Conservation (phyloP, 2,329 filamentous ascomycete genomes). For the Aspergillus fischeri region DNA sequence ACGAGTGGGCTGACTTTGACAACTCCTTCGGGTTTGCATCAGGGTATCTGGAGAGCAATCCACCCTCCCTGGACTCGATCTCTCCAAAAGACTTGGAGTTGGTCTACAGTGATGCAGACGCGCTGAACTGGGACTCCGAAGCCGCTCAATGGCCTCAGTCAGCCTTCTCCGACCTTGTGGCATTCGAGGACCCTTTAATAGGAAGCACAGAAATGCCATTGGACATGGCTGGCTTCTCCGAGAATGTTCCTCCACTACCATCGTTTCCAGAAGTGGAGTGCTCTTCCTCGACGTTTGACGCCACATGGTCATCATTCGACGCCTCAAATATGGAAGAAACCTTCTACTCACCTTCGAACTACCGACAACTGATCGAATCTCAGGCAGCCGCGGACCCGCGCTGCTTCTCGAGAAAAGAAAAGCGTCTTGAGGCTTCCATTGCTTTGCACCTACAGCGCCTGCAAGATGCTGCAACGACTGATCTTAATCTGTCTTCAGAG, state of each 20-base stretch:
- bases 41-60: conserved; percentile 25
- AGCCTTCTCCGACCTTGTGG: conserved; percentile 22
- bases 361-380: conserved; percentile 33
- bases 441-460: conserved; percentile 39
- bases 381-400: conserved; percentile 35
- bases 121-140: conserved; percentile 18
- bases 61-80: conserved; percentile 27
- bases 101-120: conserved; percentile 21
- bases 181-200: conserved; percentile 19
- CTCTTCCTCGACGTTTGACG: conserved; percentile 3
- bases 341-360: conserved; percentile 10
- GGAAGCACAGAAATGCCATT: conserved; percentile 15
- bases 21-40: conserved; percentile 29
- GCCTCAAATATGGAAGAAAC: background rate
- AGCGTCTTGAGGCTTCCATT: conserved; percentile 40
- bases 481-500: conserved; percentile 24
- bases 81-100: conserved; percentile 27
- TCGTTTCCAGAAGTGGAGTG: conserved; percentile 2
- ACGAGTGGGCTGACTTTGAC: conserved; percentile 34
- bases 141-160: conserved; percentile 16
- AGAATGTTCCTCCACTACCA: conserved; percentile 7
- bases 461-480: conserved; percentile 26
- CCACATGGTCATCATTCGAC: conserved; percentile 9
- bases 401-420: conserved; percentile 35
- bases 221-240: conserved; percentile 14